Conservation (phyloP, 768 basidiomycete species). For the Leccinum imitatum region DNA sequence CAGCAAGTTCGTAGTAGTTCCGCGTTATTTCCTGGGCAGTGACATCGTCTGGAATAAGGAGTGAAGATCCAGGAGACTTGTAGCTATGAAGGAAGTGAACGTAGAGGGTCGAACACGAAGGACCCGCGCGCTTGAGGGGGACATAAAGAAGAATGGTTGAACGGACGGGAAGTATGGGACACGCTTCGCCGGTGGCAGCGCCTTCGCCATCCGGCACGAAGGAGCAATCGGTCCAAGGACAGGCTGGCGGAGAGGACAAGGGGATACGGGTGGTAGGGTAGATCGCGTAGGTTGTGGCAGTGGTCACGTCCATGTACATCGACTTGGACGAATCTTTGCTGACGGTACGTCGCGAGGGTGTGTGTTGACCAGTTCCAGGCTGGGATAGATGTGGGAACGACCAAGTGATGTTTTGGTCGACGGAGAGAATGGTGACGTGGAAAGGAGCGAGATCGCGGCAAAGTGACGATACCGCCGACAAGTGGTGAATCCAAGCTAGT, state of each 20-base stretch:
- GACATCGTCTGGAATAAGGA: constrained; percentile 32
- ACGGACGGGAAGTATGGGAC: constrained; percentile 50
- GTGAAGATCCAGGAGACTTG: constrained; percentile 42
- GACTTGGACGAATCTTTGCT: constrained; percentile 33
- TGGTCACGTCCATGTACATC: constrained; percentile 34
- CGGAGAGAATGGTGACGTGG: constrained; percentile 61
- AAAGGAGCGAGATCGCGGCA: constrained; percentile 47
- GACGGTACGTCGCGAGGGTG: constrained; percentile 29
- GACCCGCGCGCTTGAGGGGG: constrained; percentile 44
- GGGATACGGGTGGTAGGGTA: constrained; percentile 44
- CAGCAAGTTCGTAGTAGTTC: constrained; percentile 68
- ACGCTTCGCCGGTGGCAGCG: constrained; percentile 24
- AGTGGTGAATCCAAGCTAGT: constrained; percentile 65
- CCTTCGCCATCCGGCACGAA: constrained; percentile 36
- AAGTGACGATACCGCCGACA: constrained; percentile 41
- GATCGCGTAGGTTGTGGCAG: constrained; percentile 50
- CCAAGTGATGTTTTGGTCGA: constrained; percentile 61
- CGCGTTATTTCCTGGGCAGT: constrained; percentile 55
- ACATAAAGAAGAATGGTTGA: constrained; percentile 58
- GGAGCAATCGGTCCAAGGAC: constrained; percentile 26
- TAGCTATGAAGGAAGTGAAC: constrained; percentile 58
- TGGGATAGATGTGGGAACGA: constrained; percentile 44
- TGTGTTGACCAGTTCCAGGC: constrained; percentile 19
- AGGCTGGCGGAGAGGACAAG: constrained; percentile 38
- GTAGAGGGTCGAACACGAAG: constrained; percentile 48